Evolutionary conservation across 2,329 filamentous ascomycete genomes (phyloP), one percentile per base, ranked within the genome.

Genomic region (Pseudocercospora crystallina): DNA sequence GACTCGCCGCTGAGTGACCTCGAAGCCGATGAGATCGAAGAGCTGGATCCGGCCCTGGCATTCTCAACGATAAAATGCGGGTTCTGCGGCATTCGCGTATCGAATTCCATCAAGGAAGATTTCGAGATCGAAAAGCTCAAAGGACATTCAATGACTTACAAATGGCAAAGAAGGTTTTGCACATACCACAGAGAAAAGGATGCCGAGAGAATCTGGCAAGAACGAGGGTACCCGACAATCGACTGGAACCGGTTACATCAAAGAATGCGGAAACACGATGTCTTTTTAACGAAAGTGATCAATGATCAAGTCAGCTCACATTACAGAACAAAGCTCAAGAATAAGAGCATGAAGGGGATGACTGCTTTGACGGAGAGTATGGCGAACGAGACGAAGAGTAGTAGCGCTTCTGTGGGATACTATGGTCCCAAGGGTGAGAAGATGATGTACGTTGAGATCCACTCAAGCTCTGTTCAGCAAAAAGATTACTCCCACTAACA

Each of bases 341-440:
- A 59, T 30, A 54, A 58, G 13, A 33, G 57, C 2, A 62, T 61
- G 33, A 57, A 59, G 10, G 52, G 61, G 8, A 41, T 42, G n/a
- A 60, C 60, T 44, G 58, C 58, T 2, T 45, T 60, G 8, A 36
- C 49, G 11, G 42, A 58, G 26, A 47, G 48, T 30, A 41, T 61
- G 20, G 48, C 53, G 7, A 44, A 51, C 7, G 46, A 49, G 13
- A 47, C 36, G 11, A 38, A 37, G 5, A 56, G 52, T 33, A 42
- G 44, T 10, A 53, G 52, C 3, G 49, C 51, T 9, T 49, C 52
- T 10, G 60, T 62, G 20, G 69, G 69, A 1, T 71, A 71, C 53
- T 71, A 71, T 36, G 69, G 69, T 1, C 64, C 63, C 1, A 59
- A 57, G 47, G 69, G 69, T 9, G 66, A 66, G 47, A 64, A 61